Conservation (phyloP, 176 grass and related monocot genomes). For the Tillandsia leiboldiana region DNA sequence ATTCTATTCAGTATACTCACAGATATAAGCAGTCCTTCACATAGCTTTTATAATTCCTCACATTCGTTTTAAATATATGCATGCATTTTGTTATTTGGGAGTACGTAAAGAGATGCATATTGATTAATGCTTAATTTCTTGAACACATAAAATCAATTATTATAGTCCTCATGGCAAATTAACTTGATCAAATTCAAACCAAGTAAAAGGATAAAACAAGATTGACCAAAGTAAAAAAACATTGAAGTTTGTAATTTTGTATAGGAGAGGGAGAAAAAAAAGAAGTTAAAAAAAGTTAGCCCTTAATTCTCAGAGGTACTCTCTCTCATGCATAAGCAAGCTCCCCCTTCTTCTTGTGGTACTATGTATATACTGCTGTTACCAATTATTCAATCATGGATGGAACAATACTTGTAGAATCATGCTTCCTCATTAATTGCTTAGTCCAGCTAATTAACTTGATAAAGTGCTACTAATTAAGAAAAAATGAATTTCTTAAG, state of each 20-base stretch:
- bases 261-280: no score
- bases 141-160: background rate
- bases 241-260: no score
- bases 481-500: no score
- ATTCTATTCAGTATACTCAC: background rate
- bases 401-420: background rate
- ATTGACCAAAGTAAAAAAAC: background rate
- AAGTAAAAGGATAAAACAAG: background rate
- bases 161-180: background rate
- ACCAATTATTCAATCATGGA: background rate
- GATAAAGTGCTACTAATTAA: no score
- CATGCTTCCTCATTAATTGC: no score
- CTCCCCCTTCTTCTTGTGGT: background rate
- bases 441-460: no score
- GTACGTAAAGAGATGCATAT: background rate
- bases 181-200: background rate
- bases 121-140: background rate
- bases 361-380: background rate
- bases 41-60: background rate
- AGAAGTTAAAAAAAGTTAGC: background rate
- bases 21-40: no score
- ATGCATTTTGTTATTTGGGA: background rate
- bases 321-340: background rate
- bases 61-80: background rate
- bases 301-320: background rate